Conservation (phyloP, 2,329 filamentous ascomycete genomes). For the Colletotrichum incanum region DNA sequence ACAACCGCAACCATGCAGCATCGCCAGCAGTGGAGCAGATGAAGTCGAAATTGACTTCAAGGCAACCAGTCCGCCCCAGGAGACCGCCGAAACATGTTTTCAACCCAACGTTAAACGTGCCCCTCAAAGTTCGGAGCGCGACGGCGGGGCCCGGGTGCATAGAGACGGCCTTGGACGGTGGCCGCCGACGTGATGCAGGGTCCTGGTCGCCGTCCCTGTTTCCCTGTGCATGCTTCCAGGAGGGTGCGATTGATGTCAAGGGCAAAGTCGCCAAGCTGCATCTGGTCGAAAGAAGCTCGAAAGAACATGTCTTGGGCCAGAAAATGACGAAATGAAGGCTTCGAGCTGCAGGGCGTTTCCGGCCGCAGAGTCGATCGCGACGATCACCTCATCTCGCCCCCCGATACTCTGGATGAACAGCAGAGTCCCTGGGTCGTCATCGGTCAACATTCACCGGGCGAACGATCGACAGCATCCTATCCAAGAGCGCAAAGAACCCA, state of each 20-base stretch:
- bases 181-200: conserved; percentile 6
- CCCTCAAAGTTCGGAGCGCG: neutral
- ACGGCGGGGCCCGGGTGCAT: neutral
- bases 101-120: neutral
- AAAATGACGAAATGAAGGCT: neutral
- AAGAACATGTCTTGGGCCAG: neutral
- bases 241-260: neutral
- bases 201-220: neutral
- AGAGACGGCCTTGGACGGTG: neutral
- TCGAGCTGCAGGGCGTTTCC: neutral
- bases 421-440: neutral
- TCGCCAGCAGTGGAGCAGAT: neutral
- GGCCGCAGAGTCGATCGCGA: neutral
- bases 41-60: conserved; percentile 24
- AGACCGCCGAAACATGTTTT: neutral
- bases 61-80: neutral
- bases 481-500: neutral
- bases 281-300: neutral
- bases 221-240: neutral
- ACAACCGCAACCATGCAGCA: neutral
- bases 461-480: neutral
- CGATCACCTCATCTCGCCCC: neutral
- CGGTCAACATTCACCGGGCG: neutral
- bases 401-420: neutral
- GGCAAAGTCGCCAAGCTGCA: neutral